These are phyloP conservation scores for Penicillium janthinellum DNA, from an alignment of 2,329 filamentous ascomycete species.

Conservation along the genomic window DNA sequence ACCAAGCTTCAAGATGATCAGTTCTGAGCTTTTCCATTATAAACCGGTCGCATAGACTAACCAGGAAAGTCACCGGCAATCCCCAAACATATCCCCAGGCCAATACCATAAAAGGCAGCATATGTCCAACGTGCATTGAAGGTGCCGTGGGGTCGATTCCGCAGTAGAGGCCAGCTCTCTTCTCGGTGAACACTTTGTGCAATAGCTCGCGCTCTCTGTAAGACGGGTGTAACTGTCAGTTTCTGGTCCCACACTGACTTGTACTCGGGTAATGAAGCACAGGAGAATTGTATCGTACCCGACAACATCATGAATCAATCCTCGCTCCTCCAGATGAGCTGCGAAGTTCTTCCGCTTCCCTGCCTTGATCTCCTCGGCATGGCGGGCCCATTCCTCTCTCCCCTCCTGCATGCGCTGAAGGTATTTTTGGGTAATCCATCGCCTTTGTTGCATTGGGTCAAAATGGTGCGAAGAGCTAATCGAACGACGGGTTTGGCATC, in stretches of 20 bases:
- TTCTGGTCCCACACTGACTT: background rate
- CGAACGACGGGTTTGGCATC: slow-evolving; percentile 18
- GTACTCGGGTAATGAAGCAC: background rate
- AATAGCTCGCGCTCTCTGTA: slow-evolving; percentile 46
- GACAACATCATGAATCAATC: slow-evolving; percentile 49
- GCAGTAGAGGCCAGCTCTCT: slow-evolving; percentile 50
- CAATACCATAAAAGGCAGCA: slow-evolving; percentile 54
- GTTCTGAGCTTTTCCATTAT: background rate
- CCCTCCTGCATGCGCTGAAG: slow-evolving; percentile 43
- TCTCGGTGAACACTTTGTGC: slow-evolving; percentile 48
- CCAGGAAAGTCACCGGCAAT: slow-evolving; percentile 48
- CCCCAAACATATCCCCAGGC: slow-evolving; percentile 54
- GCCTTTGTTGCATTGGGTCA: slow-evolving; percentile 24
- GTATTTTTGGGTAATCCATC: slow-evolving; percentile 44
- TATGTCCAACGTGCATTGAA: slow-evolving; percentile 54
- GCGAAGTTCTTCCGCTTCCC: slow-evolving; percentile 49
- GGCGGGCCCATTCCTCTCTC: slow-evolving; percentile 42
- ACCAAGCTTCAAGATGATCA: slow-evolving; percentile 43
- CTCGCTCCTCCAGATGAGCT: slow-evolving; percentile 49
- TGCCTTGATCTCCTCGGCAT: slow-evolving; percentile 46
- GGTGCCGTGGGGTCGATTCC: slow-evolving; percentile 54
- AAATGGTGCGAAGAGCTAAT: slow-evolving; percentile 4
- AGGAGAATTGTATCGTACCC: slow-evolving; percentile 37
- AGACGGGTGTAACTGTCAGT: slow-evolving; percentile 9
- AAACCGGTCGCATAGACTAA: slow-evolving; percentile 27